Evolutionary conservation across 208 protist genomes (phyloP), one percentile per base, ranked within the genome.

Genomic region (Trypanosoma lewisi): DNA sequence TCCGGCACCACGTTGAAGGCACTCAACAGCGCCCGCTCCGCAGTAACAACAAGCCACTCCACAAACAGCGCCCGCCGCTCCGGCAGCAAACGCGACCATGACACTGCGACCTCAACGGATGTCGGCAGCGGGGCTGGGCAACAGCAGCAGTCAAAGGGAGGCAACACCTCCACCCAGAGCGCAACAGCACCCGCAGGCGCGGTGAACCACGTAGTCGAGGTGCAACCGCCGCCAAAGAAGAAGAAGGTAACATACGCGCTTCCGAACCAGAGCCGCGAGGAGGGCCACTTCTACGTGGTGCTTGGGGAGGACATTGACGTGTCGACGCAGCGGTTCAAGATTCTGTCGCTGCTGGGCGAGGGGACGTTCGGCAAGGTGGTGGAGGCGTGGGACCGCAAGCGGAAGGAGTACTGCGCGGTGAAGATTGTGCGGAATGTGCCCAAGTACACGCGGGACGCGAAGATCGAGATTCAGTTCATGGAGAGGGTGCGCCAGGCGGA

Each of bases 341-440:
- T 96, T 50, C 83, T 96, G n/a, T 89, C 82, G 28, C 72, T 93
- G 61, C 67, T 94, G 19, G 86, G 89, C 47, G 85, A 96, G 73
- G 89, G 89, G 55, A 96, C 90, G 28, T 94, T 94, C 65, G 90
- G 82, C 53, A 94, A 93, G 71, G 90, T 94, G 37, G 82, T 96
- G 28, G 83, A 94, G 73, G 80, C 87, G 57, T 95, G 86, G 85
- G 89, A 95, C 65, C 80, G 89, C 60, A 90, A 91, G 67, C 75
- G 83, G 37, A 83, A 90, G 70, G 78, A 86, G 72, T 91, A 92
- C 78, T 89, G 83, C 67, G 89, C 89, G 9, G 84, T 95, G 36
- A 95, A 95, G 73, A 90, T 95, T 61, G 83, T 95, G 55, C 86
- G 83, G 45, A 89, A 84, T 64, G 74, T 89, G 34, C 68, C 82